These are phyloP conservation scores for Francoa sonchifolia DNA, from an alignment of 441 rosid genomes.

Conservation along the genomic window DNA sequence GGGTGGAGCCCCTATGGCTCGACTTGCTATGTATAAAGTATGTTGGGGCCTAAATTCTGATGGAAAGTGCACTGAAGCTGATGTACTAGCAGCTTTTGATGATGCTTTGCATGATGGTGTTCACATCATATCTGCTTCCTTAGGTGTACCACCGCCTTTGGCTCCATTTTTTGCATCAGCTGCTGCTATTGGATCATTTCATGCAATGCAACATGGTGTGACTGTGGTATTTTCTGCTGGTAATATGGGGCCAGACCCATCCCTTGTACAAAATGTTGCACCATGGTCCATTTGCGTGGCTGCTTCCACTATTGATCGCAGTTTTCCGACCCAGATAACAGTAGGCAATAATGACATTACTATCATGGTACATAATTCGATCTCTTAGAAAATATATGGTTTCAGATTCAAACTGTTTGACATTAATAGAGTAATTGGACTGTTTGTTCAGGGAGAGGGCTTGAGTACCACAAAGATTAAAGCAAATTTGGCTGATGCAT, in stretches of 20 bases:
- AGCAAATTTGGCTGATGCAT: constrained; percentile 30
- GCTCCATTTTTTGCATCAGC: constrained; percentile 21
- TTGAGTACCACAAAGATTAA: constrained; percentile 31
- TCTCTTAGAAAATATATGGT: too few relatives aligned
- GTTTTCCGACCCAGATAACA: constrained; percentile 29
- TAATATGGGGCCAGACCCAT: constrained; percentile 37
- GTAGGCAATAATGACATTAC: constrained; percentile 22
- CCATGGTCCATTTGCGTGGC: constrained; percentile 56
- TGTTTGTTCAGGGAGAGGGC: constrained; percentile 48
- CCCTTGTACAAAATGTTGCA: constrained; percentile 32
- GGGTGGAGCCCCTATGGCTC: constrained; percentile 56
- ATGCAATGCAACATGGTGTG: constrained; percentile 43
- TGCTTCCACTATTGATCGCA: constrained; percentile 46
- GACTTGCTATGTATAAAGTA: constrained; percentile 46
- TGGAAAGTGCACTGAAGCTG: constrained; percentile 35
- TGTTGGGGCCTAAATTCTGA: constrained; percentile 31
- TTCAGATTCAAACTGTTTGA: too few relatives aligned
- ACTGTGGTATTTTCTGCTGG: constrained; percentile 54
- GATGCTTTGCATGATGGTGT: constrained; percentile 48
- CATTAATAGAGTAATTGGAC: too few relatives aligned
- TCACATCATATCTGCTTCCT: constrained; percentile 38
- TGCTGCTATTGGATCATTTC: constrained; percentile 40
- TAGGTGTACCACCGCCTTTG: constrained; percentile 35
- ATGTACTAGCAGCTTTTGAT: constrained; percentile 43
- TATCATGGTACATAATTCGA: constrained; percentile 20